Percentiles rank a stretch among this genome's conserved stretches.
Conservation (phyloP, 306 rosid genomes). For the Sicyos edulis region DNA sequence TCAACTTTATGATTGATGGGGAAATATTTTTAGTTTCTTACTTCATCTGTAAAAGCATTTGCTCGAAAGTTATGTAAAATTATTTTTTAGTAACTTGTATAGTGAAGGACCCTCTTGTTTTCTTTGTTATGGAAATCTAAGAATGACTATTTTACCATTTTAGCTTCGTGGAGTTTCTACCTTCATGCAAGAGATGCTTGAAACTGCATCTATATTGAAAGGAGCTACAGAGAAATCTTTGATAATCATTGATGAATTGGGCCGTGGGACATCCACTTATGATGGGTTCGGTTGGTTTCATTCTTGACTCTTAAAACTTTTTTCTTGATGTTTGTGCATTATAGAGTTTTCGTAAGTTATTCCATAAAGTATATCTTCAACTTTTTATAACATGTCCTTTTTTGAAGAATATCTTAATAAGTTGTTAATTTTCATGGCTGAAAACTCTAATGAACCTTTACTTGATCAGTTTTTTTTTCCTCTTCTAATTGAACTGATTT, state of each 20-base stretch:
- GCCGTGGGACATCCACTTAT: conserved; percentile 97
- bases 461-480: neutral
- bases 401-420: conserved; percentile 1
- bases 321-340: conserved; percentile 19
- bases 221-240: conserved; percentile 88
- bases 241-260: conserved; percentile 93
- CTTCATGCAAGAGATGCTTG: conserved; percentile 99
- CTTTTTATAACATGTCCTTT: neutral
- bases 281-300: conserved; percentile 90
- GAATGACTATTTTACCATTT: conserved; percentile 11
- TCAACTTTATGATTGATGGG: neutral
- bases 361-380: neutral
- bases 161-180: conserved; percentile 99
- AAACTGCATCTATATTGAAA: conserved; percentile 89
- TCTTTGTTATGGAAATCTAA: neutral
- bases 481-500: neutral
- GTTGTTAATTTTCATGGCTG: neutral
- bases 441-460: neutral
- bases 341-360: neutral
- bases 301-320: conserved; percentile 17
- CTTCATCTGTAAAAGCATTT: neutral
- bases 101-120: neutral
- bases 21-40: neutral
- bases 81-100: neutral
- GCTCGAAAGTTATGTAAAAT: neutral